Percentiles rank a stretch among this genome's conserved stretches.
phyloP scores from a whole-genome alignment of 192 early-diverging fungal genomes.

The Entomortierella chlamydospora region DNA sequence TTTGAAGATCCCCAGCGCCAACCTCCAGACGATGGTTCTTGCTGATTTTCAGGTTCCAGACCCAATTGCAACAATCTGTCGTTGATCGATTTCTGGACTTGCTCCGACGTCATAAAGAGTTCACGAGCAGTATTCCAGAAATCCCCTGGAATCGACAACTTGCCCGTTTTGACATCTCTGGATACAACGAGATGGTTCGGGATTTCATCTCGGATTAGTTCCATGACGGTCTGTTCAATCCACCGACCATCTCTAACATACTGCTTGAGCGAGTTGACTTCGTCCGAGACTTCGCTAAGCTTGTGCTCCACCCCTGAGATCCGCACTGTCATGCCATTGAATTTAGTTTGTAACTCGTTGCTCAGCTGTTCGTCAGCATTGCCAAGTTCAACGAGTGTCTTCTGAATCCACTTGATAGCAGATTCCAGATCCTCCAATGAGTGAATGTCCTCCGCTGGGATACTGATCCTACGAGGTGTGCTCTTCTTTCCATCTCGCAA shows the following conservation, averaged over 20 bases:
- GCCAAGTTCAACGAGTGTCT: slow-evolving; percentile 15
- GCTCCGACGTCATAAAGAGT: slow-evolving; percentile 28
- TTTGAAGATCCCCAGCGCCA: slow-evolving; percentile 8
- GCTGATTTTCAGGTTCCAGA: slow-evolving; percentile 2
- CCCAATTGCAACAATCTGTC: slow-evolving; percentile 7
- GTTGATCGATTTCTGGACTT: slow-evolving; percentile 21
- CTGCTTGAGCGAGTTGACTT: slow-evolving; percentile 17
- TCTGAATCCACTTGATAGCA: slow-evolving; percentile 36
- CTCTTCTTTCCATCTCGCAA: background rate
- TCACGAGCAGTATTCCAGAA: slow-evolving; percentile 42
- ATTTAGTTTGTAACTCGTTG: slow-evolving; percentile 6
- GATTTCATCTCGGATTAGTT: slow-evolving; percentile 32
- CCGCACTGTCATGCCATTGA: slow-evolving; percentile 15
- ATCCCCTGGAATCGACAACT: slow-evolving; percentile 24
- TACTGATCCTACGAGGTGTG: slow-evolving; percentile 9
- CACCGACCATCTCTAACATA: slow-evolving; percentile 31
- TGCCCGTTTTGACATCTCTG: slow-evolving; percentile 18
- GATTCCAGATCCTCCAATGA: slow-evolving; percentile 37
- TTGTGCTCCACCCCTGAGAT: slow-evolving; percentile 18
- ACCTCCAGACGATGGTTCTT: slow-evolving; percentile 5
- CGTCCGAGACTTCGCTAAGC: slow-evolving; percentile 17
- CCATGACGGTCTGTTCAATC: slow-evolving; percentile 41
- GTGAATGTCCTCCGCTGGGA: slow-evolving; percentile 29
- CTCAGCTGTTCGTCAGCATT: slow-evolving; percentile 14
- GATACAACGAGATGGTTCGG: slow-evolving; percentile 41